Percentiles rank a stretch among this genome's conserved stretches.
Evolutionary conservation across 2,329 filamentous ascomycete genomes (phyloP).

Genomic region (Phialemonium atrogriseum): DNA sequence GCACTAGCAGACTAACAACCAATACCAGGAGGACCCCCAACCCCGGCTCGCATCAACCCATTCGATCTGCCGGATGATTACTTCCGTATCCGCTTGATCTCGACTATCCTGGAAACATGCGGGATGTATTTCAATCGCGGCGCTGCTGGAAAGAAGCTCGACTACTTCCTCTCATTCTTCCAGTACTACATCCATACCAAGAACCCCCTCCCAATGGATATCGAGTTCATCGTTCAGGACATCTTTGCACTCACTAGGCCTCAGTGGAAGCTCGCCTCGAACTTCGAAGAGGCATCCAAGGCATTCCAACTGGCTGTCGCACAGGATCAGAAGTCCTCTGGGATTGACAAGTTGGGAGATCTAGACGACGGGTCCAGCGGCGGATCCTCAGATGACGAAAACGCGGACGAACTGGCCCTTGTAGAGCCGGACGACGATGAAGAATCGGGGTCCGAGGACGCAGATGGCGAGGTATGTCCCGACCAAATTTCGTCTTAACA

Average conservation of each 20-base stretch:
- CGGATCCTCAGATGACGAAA: conserved; percentile 68
- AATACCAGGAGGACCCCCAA: conserved; percentile 61
- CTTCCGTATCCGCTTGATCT: conserved; percentile 86
- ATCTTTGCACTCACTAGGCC: conserved; percentile 78
- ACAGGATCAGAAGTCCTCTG: conserved; percentile 77
- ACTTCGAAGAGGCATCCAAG: conserved; percentile 72
- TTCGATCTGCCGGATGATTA: conserved; percentile 90
- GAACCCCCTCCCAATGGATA: conserved; percentile 84
- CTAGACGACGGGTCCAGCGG: conserved; percentile 64
- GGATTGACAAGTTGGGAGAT: conserved; percentile 60
- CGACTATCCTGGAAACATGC: conserved; percentile 86
- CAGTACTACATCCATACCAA: conserved; percentile 95
- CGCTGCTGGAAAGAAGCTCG: conserved; percentile 88
- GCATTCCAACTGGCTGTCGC: conserved; percentile 82
- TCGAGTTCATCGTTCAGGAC: conserved; percentile 94
- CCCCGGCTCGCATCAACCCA: conserved; percentile 66
- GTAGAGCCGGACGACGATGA: conserved; percentile 54
- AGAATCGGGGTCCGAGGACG: conserved; percentile 49
- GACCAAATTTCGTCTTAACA: background rate
- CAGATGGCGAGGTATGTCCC: conserved; percentile 47
- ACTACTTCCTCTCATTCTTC: conserved; percentile 95
- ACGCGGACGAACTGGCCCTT: conserved; percentile 55
- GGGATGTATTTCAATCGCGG: conserved; percentile 95
- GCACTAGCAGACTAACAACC: too few relatives aligned
- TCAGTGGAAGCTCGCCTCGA: conserved; percentile 82